Evolutionary conservation across 1,139 yeast genomes (phyloP), one percentile per base, ranked within the genome.

Genomic region (Chernovozyma aurita): DNA sequence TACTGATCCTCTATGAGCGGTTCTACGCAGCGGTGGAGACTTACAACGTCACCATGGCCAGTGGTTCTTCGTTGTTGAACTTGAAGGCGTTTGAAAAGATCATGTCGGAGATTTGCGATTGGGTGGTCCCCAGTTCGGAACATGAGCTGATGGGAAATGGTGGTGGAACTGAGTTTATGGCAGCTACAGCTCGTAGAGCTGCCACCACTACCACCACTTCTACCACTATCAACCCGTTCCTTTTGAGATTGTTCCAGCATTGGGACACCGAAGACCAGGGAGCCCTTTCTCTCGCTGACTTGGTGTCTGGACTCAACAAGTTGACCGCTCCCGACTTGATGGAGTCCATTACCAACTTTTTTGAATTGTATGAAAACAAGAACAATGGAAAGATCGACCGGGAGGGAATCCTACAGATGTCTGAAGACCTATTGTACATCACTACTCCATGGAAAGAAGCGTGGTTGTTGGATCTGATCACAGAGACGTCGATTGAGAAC

Each of bases 391-490:
- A 68, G 42, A 73, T 92, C 34, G 82, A 80, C 46, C 70, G 92
- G 35, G 96, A 87, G 43, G 85, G 85, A 0, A 85, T 92, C 7
- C 65, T 92, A 37, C 80, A 80, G 46, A 74, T 90, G 45, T 87
- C 96, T 0, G 98, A 92, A 53, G 97, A 92, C 35, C 61, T 92
- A 34, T 61, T 92, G 17, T 84, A 78, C 48, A 70, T 92, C 24
- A 90, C 96, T 0, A 70, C 83, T 25, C 95, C 96, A 1, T 85
- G 88, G 82, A 77, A 82, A 48, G 84, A 81, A 41, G 90, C 87
- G 0, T 55, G 61, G 28, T 48, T 77, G 9, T 70, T 80, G 32
- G 94, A 84, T 51, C 52, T 62, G 7, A 64, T 83, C 9, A 80
- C 92, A 0, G 73, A 77, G 36, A 64, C 64, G 31, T 75, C 76